Evolutionary conservation across 2,329 filamentous ascomycete species (phyloP).

Genomic region (Botrytis deweyae): DNA sequence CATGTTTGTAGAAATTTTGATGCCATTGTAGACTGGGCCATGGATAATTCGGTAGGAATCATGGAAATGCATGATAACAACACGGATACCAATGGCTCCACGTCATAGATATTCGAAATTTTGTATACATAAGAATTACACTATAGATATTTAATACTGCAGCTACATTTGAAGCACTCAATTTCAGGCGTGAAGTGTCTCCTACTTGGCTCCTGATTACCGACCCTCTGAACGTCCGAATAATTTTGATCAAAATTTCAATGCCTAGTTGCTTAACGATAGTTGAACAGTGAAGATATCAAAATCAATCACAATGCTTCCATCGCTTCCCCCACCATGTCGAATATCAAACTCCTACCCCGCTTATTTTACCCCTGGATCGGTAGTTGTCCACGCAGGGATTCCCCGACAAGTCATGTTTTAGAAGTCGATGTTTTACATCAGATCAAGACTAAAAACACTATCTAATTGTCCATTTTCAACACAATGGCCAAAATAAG

Average conservation of each 20-base stretch:
- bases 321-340: neutral
- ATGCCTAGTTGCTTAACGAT: neutral
- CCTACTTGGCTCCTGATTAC: neutral
- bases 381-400: neutral
- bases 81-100: neutral
- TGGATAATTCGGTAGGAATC: constrained; percentile 49
- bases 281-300: neutral
- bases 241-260: neutral
- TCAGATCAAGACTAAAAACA: neutral
- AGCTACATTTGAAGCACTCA: neutral
- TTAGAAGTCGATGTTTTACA: constrained; percentile 3
- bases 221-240: neutral
- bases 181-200: neutral
- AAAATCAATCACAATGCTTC: neutral
- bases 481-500: neutral
- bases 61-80: constrained; percentile 34
- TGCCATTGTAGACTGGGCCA: constrained; percentile 51
- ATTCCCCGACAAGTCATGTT: neutral
- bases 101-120: neutral
- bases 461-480: neutral
- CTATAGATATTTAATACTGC: neutral
- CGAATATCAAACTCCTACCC: neutral
- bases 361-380: neutral
- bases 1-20: constrained; percentile 57
- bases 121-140: neutral